Evolutionary conservation across 495 filamentous ascomycete species (phyloP).

Genomic region (Aspergillus cristatus): DNA sequence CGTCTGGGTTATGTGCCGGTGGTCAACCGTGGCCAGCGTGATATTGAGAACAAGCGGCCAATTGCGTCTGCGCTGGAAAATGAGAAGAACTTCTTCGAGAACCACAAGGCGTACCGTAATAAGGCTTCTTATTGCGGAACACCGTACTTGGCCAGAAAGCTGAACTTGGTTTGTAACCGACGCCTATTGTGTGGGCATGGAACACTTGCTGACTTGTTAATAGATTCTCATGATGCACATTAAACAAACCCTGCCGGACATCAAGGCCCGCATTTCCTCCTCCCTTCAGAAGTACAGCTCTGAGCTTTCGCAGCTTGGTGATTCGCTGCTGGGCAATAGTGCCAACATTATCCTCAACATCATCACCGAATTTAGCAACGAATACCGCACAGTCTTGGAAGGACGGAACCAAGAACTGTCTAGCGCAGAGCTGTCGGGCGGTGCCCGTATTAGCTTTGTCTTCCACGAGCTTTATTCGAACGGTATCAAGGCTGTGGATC

Average conservation of each 20-base stretch:
- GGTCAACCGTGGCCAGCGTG: constrained; percentile 96
- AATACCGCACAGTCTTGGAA: constrained; percentile 92
- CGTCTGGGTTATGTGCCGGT: constrained; percentile 96
- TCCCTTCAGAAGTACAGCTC: constrained; percentile 85
- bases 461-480: constrained; percentile 99
- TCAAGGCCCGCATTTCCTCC: constrained; percentile 87
- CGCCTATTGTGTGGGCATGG: no score
- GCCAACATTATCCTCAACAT: constrained; percentile 95
- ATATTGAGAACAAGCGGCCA: constrained; percentile 93
- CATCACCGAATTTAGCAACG: constrained; percentile 97
- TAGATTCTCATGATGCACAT: constrained; percentile 99
- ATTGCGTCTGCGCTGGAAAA: constrained; percentile 91
- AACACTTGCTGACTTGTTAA: constrained; percentile 5
- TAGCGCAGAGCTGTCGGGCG: constrained; percentile 86
- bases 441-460: constrained; percentile 97
- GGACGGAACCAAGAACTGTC: constrained; percentile 95
- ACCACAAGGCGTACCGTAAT: constrained; percentile 97
- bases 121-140: constrained; percentile 98
- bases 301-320: constrained; percentile 76
- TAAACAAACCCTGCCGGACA: constrained; percentile 98
- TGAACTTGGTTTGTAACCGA: constrained; percentile 62
- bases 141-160: constrained; percentile 89
- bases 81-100: constrained; percentile 96
- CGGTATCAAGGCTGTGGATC: constrained; percentile 95
- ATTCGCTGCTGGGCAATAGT: constrained; percentile 93